Base-by-base conservation (phyloP, 208 protist genomes). In the Leishmania arabica region DNA sequence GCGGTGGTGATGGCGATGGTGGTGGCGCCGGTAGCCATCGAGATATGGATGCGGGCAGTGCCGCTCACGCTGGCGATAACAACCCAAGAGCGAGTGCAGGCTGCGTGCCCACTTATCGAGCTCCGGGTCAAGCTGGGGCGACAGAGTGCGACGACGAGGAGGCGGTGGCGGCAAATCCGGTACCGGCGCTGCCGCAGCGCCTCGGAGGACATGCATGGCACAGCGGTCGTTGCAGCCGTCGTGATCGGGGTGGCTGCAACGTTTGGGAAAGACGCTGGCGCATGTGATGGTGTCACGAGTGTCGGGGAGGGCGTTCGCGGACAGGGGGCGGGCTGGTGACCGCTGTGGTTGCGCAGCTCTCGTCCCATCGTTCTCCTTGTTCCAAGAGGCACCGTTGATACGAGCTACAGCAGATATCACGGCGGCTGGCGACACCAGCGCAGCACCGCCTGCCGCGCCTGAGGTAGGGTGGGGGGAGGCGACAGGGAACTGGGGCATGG, bases 41-140 rank as follows among this genome's bases (percentile, higher is more conserved):
- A 80, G 54, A 3, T 70, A 27, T 53, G 42, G 40, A 47, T 90
- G 87, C 3, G 87, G 84, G 66, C 81, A 88, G 84, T 90, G 84
- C 2, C 87, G 74, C 80, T 90, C 83, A 0, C 51, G 79, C 40
- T 66, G 60, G 60, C 88, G 87, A n/a, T 83, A 45, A 76, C 87
- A 88, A 31, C 81, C 83, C 51, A 88, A 69, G 8, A 81, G 37
- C n/a, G 11, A 9, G 24, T 84, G 70, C 75, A 80, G 51, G 1
- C 56, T 54, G 68, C 76, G 47, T 21, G 58, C 31, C 81, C 81
- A 84, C 75, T 60, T 62, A 3, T 49, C 62, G 0, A 77, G 2
- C 42, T 70, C 76, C 54, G 45, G 65, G 60, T 80, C 78, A 40
- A 40, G 64, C 24, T 42, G 64, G 5, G 64, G 64, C 34, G 34